phyloP scores from a whole-genome alignment of 75 land plant species.

The Adiantum capillusveneris region DNA sequence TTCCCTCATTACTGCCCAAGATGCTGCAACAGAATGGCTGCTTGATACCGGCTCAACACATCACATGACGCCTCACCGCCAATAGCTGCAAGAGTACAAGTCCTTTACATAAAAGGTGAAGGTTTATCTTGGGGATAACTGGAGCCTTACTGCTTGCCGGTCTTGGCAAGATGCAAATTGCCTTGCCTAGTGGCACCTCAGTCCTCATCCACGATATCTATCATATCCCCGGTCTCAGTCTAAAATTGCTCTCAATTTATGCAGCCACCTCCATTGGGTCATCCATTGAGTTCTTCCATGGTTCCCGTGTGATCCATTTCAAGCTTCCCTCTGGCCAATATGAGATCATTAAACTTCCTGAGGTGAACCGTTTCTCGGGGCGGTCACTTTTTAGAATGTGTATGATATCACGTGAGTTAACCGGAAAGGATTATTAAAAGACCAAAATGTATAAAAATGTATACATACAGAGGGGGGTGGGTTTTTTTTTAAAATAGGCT shows the following conservation, averaged over 20 bases:
- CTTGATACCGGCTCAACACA: slow-evolving; percentile 2
- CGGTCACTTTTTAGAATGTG: too few species aligned
- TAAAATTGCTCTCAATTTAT: neutral
- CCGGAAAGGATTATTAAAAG: too few species aligned
- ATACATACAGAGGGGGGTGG: too few species aligned
- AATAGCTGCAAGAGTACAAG: neutral
- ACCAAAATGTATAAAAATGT: too few species aligned
- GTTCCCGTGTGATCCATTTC: neutral
- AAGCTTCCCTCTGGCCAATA: neutral
- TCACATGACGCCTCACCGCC: neutral
- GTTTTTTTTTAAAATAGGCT: too few species aligned
- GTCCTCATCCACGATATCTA: neutral
- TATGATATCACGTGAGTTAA: too few species aligned
- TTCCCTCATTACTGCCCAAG: neutral
- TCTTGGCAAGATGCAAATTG: neutral
- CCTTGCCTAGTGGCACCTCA: neutral
- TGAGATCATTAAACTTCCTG: neutral
- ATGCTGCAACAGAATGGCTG: neutral
- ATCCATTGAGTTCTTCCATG: slow-evolving; percentile 5
- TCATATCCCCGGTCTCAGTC: neutral
- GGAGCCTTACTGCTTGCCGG: neutral
- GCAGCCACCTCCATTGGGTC: neutral
- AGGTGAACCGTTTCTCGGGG: neutral
- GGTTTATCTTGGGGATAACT: neutral
- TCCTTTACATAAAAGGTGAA: neutral